Conservation (phyloP, 2,329 filamentous ascomycete species). For the Triangularia setosa region DNA sequence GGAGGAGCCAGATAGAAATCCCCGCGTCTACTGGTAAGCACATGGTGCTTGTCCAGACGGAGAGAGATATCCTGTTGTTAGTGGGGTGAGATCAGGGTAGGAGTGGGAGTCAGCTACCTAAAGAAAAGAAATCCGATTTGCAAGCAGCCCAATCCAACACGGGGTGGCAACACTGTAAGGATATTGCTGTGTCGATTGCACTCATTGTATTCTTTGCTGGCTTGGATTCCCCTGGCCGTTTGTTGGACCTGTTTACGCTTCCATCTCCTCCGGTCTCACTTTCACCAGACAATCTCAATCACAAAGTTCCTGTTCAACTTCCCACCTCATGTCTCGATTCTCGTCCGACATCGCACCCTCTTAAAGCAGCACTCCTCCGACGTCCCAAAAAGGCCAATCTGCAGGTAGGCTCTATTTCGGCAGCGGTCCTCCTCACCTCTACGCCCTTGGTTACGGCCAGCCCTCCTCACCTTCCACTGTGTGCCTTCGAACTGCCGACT, state of each 20-base stretch:
- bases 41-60: not conserved
- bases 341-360: not conserved
- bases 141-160: not conserved
- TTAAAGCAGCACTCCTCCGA: not conserved
- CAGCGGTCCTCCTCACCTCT: not conserved
- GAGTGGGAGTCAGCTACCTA: not conserved
- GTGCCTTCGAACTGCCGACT: too few relatives aligned
- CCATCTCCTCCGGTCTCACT: not conserved
- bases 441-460: not conserved
- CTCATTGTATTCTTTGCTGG: not conserved
- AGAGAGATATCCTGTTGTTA: not conserved
- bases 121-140: too few relatives aligned
- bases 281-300: not conserved
- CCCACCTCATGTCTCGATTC: not conserved
- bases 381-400: not conserved
- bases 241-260: not conserved
- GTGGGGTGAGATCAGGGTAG: not conserved
- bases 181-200: not conserved
- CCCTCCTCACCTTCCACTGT: not conserved
- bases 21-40: not conserved
- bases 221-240: not conserved
- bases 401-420: not conserved
- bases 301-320: not conserved
- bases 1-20: not conserved
- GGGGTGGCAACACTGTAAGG: not conserved